Evolutionary conservation across 306 rosid species (phyloP), one percentile per base, ranked within the genome.

Genomic region (Vigna unguiculata): DNA sequence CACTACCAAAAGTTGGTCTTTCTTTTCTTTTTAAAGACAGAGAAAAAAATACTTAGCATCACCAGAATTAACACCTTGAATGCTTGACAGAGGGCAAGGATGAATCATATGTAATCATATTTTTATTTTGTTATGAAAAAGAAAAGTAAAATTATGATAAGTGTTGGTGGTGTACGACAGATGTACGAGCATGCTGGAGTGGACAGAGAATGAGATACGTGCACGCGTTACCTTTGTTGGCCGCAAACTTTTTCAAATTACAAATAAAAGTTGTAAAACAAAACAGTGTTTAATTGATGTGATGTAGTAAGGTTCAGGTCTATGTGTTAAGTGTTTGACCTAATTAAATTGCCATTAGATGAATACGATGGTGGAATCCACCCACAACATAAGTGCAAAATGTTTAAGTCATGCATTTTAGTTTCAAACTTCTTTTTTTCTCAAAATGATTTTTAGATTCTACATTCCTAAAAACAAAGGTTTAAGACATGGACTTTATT

Each of bases 91-190:
- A 13, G 64, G 38, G 9, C 64, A 24, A 14, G 0, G 38, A 58
- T 24, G 38, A 25, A 58, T 9, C 13, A 25, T n/a, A n/a, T n/a
- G n/a, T n/a, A n/a, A n/a, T n/a, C n/a, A n/a, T n/a, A n/a, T n/a
- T n/a, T n/a, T n/a, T n/a, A n/a, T n/a, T n/a, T n/a, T n/a, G n/a
- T n/a, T n/a, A n/a, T n/a, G n/a, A n/a, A n/a, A n/a, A n/a, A n/a
- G n/a, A n/a, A n/a, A n/a, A n/a, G n/a, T n/a, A n/a, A n/a, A n/a
- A n/a, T n/a, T n/a, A n/a, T n/a, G n/a, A n/a, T n/a, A n/a, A n/a
- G n/a, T n/a, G n/a, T n/a, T n/a, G n/a, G n/a, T n/a, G n/a, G 47
- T 48, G 89, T 86, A 82, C 85, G 83, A 63, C 70, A 77, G 38
- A 8, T 77, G 89, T 86, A 86, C 89, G 52, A 53, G 45, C 64